Percentiles rank a stretch among this genome's conserved stretches.
Evolutionary conservation across 495 filamentous ascomycete genomes (phyloP).

Genomic region (Chaetomium fimeti): DNA sequence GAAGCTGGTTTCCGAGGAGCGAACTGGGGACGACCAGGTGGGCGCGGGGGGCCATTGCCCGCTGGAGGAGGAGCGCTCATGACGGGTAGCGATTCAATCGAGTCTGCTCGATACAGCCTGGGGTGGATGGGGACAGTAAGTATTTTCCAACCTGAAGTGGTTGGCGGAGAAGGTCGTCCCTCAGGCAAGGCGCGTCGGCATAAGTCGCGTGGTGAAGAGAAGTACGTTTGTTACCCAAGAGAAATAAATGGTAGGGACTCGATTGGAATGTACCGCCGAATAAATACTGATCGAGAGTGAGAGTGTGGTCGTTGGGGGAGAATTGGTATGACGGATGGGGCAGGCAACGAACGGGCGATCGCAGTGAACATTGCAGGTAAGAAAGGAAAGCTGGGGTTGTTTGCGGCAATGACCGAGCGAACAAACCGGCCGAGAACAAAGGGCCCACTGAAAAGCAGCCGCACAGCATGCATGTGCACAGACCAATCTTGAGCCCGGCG

Average conservation of each 20-base stretch:
- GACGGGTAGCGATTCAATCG: constrained; percentile 22
- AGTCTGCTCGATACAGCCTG: neutral
- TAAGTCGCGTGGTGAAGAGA: neutral
- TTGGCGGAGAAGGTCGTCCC: neutral
- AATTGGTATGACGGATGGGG: neutral
- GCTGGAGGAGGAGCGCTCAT: constrained; percentile 58
- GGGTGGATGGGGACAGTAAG: neutral
- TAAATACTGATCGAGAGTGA: neutral
- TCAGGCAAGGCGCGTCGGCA: constrained; percentile 19
- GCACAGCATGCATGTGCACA: neutral
- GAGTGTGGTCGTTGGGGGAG: neutral
- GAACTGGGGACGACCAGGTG: constrained; percentile 34
- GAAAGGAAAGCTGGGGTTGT: neutral
- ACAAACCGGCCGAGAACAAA: constrained; percentile 10
- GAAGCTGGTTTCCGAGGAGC: constrained; percentile 48
- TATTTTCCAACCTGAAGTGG: neutral
- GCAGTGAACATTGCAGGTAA: neutral
- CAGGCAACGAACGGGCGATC: neutral
- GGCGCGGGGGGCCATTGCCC: constrained; percentile 39
- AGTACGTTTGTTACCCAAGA: neutral
- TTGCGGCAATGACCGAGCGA: constrained; percentile 5
- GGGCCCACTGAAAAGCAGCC: constrained; percentile 8
- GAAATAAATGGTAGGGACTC: neutral
- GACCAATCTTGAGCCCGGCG: neutral
- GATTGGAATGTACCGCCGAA: neutral